These are phyloP conservation scores for Butyriboletus appendiculatus DNA, from an alignment of 1,284 basidiomycete species.

Conservation along the genomic window DNA sequence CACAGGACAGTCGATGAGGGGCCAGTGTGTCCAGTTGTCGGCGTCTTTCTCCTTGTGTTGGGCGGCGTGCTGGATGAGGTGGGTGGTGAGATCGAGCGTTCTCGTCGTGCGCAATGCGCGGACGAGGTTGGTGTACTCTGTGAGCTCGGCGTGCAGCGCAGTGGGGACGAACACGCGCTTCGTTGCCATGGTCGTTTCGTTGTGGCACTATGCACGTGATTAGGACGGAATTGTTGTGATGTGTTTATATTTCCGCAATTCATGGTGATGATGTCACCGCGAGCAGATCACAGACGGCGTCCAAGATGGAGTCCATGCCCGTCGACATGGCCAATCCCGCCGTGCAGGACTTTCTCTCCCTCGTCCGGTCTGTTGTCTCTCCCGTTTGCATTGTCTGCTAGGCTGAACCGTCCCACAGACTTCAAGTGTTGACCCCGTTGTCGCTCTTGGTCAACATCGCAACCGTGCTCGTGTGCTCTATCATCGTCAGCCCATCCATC, in stretches of 20 bases:
- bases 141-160: slow-evolving; percentile 27
- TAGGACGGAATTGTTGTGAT: slow-evolving; percentile 9
- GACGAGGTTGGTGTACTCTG: slow-evolving; percentile 27
- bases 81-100: slow-evolving; percentile 31
- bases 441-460: slow-evolving; percentile 74
- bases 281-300: neutral
- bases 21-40: slow-evolving; percentile 32
- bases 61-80: slow-evolving; percentile 25
- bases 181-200: neutral
- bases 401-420: slow-evolving; percentile 36
- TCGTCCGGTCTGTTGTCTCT: slow-evolving; percentile 43
- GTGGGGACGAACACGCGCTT: slow-evolving; percentile 18
- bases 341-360: slow-evolving; percentile 56
- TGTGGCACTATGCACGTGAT: neutral
- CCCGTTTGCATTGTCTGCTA: neutral
- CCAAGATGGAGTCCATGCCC: slow-evolving; percentile 47
- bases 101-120: slow-evolving; percentile 26
- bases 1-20: slow-evolving; percentile 32
- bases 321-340: slow-evolving; percentile 53
- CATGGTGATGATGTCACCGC: slow-evolving; percentile 16
- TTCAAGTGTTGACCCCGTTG: slow-evolving; percentile 79
- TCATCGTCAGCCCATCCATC: slow-evolving; percentile 57
- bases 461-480: slow-evolving; percentile 54
- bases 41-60: neutral
- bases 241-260: slow-evolving; percentile 10